Percentiles rank a stretch among this genome's conserved stretches.
Evolutionary conservation across 768 basidiomycete genomes (phyloP).

Genomic region (Suillus plorans): DNA sequence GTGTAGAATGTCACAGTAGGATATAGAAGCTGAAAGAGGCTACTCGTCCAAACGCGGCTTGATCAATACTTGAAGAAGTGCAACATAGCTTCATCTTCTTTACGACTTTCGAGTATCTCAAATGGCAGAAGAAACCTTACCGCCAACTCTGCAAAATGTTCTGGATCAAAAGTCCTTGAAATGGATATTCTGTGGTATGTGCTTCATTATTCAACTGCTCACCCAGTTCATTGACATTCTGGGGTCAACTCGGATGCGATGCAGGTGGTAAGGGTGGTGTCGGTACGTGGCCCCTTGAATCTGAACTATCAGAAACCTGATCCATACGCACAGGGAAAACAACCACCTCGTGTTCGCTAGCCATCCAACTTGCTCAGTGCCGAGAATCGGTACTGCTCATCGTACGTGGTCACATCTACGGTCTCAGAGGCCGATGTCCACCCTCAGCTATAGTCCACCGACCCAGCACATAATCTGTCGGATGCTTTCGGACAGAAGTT

Average conservation of each 20-base stretch:
- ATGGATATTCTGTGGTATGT: slow-evolving; percentile 98
- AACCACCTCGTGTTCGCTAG: slow-evolving; percentile 94
- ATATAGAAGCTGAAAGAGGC: slow-evolving; percentile 14
- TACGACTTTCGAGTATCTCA: slow-evolving; percentile 12
- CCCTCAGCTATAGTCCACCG: slow-evolving; percentile 70
- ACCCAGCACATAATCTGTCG: slow-evolving; percentile 99
- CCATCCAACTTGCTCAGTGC: slow-evolving; percentile 89
- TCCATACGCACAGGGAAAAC: slow-evolving; percentile 76
- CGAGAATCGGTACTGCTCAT: slow-evolving; percentile 97
- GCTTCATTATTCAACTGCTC: slow-evolving; percentile 10
- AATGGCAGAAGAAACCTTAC: slow-evolving; percentile 67
- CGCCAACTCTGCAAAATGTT: slow-evolving; percentile 90
- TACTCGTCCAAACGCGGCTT: slow-evolving; percentile 1
- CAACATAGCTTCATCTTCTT: slow-evolving; percentile 14
- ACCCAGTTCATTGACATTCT: slow-evolving; percentile 4
- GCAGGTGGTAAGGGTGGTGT: slow-evolving; percentile 98
- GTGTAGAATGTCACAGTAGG: slow-evolving; percentile 16
- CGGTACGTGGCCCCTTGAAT: slow-evolving; percentile 49
- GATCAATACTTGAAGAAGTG: slow-evolving; percentile 19
- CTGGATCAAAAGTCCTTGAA: slow-evolving; percentile 91
- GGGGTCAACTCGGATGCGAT: neutral
- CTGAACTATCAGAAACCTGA: neutral
- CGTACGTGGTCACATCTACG: slow-evolving; percentile 46
- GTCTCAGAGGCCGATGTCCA: slow-evolving; percentile 1
- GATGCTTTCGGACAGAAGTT: slow-evolving; percentile 99